Base-by-base conservation (phyloP, 352 stramenopile species). In the Globisporangium paroecandrum region DNA sequence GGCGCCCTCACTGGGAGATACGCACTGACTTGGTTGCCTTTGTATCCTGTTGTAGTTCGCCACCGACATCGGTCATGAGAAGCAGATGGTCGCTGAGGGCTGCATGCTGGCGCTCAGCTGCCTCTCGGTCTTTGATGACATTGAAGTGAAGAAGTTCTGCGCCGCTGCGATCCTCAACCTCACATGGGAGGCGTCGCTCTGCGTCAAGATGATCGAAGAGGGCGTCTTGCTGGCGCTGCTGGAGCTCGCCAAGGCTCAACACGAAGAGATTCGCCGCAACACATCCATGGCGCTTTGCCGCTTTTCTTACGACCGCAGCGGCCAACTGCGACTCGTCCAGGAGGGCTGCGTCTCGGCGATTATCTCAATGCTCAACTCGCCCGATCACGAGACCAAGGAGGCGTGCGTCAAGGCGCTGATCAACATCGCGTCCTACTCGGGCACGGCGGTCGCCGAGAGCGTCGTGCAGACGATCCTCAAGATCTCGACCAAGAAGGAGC, bases 331-430 rank as follows among this genome's bases (percentile, higher is more conserved):
- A 32, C 77, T 94, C 8, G 83, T 94, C 0, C 87, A 94, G 41
- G 87, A 94, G 76, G 87, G 87, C 4, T 93, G 84, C 25, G 85
- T 92, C 18, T 92, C 87, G 3, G 87, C 87, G 25, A 91, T 94
- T 64, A 75, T 94, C 18, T 93, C 84, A 15, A 93, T 94, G 87
- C 76, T 94, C 29, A 94, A 94, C 69, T 81, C 86, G 10, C 74
- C 87, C 0, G 87, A 94, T 53, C 70, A 78, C n/a, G 83, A 90
- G 46, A 93, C 87, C 1, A 94, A 93, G 63, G 87, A 94, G 63
- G 82, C 87, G 1, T 92, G 87, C 49, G 77, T 94, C n/a, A 94
- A 93, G 64, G 77, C 87, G 8, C 75, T 93, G n/a, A 87, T 94
- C 68, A 94, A 94, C 71, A 91, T 94, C 38, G 83, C 85, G 1